phyloP scores from a whole-genome alignment of 176 grass and related monocot species.

The Oryza nivara region DNA sequence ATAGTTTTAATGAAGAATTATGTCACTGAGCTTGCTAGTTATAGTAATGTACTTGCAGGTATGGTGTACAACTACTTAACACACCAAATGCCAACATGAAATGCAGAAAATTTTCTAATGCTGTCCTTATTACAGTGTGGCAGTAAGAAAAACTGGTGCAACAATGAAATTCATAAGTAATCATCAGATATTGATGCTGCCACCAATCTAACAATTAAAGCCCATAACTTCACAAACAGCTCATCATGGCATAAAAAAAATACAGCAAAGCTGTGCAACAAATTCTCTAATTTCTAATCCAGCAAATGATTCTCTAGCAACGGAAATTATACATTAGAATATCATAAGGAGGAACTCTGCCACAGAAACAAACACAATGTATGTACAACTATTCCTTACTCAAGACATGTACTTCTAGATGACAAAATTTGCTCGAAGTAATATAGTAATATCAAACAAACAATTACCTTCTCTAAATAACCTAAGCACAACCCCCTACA shows the following conservation, averaged over 20 bases:
- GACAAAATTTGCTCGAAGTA: slow-evolving; percentile 41
- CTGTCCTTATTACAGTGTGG: background rate
- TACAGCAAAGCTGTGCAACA: background rate
- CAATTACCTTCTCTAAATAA: slow-evolving; percentile 30
- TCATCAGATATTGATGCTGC: background rate
- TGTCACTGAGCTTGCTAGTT: slow-evolving; percentile 17
- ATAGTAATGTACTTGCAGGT: slow-evolving; percentile 2
- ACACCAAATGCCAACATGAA: background rate
- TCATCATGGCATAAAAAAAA: background rate
- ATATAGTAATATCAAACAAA: slow-evolving; percentile 26
- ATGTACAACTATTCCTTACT: slow-evolving; percentile 43
- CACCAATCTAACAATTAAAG: background rate
- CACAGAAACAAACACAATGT: slow-evolving; percentile 20
- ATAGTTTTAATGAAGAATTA: slow-evolving; percentile 2
- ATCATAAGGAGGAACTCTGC: slow-evolving; percentile 5
- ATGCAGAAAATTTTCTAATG: background rate
- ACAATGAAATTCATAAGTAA: background rate
- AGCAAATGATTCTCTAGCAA: background rate
- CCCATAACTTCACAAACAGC: background rate
- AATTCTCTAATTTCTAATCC: slow-evolving; percentile 1
- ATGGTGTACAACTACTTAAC: background rate
- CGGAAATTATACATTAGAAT: background rate
- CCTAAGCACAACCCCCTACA: slow-evolving; percentile 37
- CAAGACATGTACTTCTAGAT: slow-evolving; percentile 37
- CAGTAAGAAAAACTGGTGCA: background rate